These are phyloP conservation scores for Paraglomus brasilianum DNA, from an alignment of 192 early-diverging fungal genomes.

Conservation along the genomic window DNA sequence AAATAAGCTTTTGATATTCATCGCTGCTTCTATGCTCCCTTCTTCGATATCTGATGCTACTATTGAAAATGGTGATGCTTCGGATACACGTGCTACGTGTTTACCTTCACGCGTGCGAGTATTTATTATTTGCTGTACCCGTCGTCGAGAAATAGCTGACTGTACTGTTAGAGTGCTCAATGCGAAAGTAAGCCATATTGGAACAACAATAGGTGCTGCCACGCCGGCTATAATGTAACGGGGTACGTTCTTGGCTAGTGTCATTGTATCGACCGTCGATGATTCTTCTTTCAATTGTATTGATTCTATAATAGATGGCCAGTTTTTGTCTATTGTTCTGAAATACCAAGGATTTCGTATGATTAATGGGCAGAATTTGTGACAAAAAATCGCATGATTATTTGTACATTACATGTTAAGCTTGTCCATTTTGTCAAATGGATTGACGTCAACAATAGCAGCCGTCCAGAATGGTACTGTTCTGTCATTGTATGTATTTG, in stretches of 20 bases:
- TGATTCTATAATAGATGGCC: constrained; percentile 1
- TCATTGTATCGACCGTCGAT: constrained; percentile 16
- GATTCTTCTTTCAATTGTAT: constrained; percentile 24
- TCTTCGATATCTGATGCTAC: constrained; percentile 7
- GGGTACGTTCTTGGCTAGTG: constrained; percentile 20
- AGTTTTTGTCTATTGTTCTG: constrained; percentile 10
- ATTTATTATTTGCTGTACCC: constrained; percentile 30
- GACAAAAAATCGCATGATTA: not conserved
- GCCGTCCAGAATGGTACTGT: constrained; percentile 65
- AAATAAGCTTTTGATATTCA: constrained; percentile 21
- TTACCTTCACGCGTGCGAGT: not conserved
- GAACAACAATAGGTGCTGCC: constrained; percentile 35
- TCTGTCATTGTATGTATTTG: constrained; percentile 51
- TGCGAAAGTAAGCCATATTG: constrained; percentile 41
- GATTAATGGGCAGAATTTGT: not conserved
- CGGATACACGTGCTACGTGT: not conserved
- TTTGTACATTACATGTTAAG: constrained; percentile 46
- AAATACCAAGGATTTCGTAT: too few species aligned
- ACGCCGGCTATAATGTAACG: constrained; percentile 36
- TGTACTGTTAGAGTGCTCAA: constrained; percentile 38
- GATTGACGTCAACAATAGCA: constrained; percentile 46
- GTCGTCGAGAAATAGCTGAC: constrained; percentile 41
- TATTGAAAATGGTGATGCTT: not conserved
- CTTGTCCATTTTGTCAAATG: constrained; percentile 40
- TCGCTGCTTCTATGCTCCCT: not conserved